A percentile compares a stretch with the other conserved stretches of the same genome.
Conservation (phyloP, 2,329 filamentous ascomycete species). For the Verticillium klebahnii region DNA sequence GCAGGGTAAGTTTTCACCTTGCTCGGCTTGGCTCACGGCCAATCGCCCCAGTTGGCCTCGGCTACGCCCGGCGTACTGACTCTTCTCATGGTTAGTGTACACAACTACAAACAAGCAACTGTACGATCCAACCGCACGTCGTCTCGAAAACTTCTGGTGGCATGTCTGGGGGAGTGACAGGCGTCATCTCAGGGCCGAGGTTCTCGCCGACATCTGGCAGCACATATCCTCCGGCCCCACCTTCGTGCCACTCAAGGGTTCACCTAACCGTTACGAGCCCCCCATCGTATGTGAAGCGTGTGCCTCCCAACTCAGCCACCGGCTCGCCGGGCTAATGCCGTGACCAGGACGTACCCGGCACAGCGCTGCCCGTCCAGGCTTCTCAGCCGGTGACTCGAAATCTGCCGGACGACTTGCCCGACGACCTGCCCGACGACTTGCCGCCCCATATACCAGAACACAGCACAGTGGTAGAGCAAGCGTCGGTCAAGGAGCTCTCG, state of each 20-base stretch:
- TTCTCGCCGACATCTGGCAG: slow-evolving; percentile 51
- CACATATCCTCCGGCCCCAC: slow-evolving; percentile 55
- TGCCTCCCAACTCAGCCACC: neutral
- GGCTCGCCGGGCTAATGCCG: neutral
- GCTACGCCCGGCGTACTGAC: neutral
- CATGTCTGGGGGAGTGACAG: slow-evolving; percentile 59
- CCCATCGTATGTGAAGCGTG: slow-evolving; percentile 33
- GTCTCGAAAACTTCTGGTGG: slow-evolving; percentile 63
- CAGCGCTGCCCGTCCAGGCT: neutral
- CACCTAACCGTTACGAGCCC: slow-evolving; percentile 48
- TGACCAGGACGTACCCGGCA: neutral
- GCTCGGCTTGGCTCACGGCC: neutral
- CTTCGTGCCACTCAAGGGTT: slow-evolving; percentile 50
- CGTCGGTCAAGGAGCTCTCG: slow-evolving; percentile 19
- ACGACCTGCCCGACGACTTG: neutral
- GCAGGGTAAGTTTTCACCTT: slow-evolving; percentile 10
- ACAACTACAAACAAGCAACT: slow-evolving; percentile 55
- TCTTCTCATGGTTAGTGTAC: slow-evolving; percentile 40
- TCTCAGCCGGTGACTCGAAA: neutral
- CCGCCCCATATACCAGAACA: neutral
- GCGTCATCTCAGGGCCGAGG: slow-evolving; percentile 45
- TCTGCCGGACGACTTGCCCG: neutral
- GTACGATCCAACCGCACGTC: slow-evolving; percentile 56
- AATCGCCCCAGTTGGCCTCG: neutral
- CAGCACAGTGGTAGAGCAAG: slow-evolving; percentile 4